Evolutionary conservation across 192 early-diverging fungal species (phyloP), one percentile per base, ranked within the genome.

Genomic region (Allomyces arbusculus): DNA sequence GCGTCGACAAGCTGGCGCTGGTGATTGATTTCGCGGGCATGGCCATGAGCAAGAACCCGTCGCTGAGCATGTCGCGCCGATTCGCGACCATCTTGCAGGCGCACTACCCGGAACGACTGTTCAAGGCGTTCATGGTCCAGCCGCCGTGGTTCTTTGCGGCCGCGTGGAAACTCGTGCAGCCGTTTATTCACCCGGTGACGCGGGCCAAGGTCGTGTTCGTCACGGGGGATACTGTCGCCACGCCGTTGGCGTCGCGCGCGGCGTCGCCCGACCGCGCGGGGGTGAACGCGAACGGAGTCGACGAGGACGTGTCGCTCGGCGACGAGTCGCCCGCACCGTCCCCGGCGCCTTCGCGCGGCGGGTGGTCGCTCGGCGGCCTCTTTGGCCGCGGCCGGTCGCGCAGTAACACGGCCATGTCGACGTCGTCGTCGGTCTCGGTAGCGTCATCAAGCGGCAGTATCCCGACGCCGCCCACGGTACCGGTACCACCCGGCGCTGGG

Each of bases 151-250:
- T 91, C 69, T 87, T 96, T 70, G 84, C 81, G 71, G 82, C 79
- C 10, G 87, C 91, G 67, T 92, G 87, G 72, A 88, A 82, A 71
- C 58, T 91, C 23, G 80, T 97, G 24, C 82, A 86, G 50, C 90
- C 91, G 16, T 94, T 94, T 67, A 83, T 97, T 65, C 92, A 97
- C 72, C 91, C 91, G 7, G 84, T 94, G 44, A 97, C 94, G 40
- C 83, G 82, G 61, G 72, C 75, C 11, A 97, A 95, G 72, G 85
- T 95, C 66, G 83, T 89, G 25, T 90, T 95, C 74, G 84, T 89
- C 4, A 20, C 50, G 50, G 50, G 16, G 20, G 16, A 14, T 58
- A 58, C 50, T 8, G 50, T n/a, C 16, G 50, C 20, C 16, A n/a
- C 50, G 50, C 50, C 12, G 50, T 6, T 58, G 12, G 50, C 50